Evolutionary conservation across 2,329 filamentous ascomycete genomes (phyloP).

Genomic region (Catunica adiposa): DNA sequence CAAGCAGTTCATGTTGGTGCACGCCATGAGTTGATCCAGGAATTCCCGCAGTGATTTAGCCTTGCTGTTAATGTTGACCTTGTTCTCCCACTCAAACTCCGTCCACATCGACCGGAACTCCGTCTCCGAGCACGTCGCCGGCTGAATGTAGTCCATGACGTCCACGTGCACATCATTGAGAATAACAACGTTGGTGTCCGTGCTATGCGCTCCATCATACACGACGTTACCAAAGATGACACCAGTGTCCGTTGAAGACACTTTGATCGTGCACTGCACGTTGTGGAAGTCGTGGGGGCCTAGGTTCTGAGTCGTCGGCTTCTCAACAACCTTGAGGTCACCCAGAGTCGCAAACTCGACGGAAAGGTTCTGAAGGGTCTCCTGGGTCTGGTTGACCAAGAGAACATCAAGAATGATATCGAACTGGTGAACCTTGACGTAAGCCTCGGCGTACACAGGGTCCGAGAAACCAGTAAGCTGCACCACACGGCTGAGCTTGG

Average conservation of each 20-base stretch:
- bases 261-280: conserved; percentile 96
- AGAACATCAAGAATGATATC: conserved; percentile 95
- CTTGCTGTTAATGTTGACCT: conserved; percentile 99
- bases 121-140: conserved; percentile 88
- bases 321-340: conserved; percentile 93
- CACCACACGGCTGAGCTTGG: conserved; percentile 88
- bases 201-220: conserved; percentile 83
- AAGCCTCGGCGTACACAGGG: conserved; percentile 95
- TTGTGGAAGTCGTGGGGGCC: conserved; percentile 95
- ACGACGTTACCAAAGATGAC: conserved; percentile 98
- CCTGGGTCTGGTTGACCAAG: conserved; percentile 89
- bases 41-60: conserved; percentile 83
- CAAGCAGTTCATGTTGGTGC: conserved; percentile 96
- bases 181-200: conserved; percentile 91
- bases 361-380: conserved; percentile 90
- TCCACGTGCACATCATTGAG: conserved; percentile 96
- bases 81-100: conserved; percentile 99
- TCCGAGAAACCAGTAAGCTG: conserved; percentile 97
- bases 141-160: conserved; percentile 99
- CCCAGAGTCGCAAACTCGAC: conserved; percentile 98
- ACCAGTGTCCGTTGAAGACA: conserved; percentile 91
- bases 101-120: conserved; percentile 99
- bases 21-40: conserved; percentile 86
- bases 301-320: conserved; percentile 89
- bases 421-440: conserved; percentile 97